phyloP scores from a whole-genome alignment of 169 alveolate genomes.

The Plasmodium fragile region DNA sequence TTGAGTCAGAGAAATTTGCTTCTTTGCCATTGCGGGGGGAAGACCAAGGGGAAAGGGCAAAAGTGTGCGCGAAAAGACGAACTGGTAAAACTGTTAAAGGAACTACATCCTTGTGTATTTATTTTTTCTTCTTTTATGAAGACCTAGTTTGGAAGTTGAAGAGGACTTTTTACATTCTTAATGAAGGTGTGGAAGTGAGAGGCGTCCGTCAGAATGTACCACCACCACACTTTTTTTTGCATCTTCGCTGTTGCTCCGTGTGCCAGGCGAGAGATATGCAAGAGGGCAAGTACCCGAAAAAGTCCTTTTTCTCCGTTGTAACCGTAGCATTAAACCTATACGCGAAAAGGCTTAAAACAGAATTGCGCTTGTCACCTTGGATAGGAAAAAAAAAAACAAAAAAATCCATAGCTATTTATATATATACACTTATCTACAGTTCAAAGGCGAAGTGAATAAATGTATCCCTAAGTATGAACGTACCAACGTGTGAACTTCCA shows the following conservation, averaged over 20 bases:
- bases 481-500: background rate
- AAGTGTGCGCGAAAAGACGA: conserved; percentile 2
- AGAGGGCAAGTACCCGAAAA: background rate
- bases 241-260: background rate
- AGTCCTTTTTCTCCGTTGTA: background rate
- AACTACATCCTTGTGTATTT: background rate
- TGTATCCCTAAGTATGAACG: background rate
- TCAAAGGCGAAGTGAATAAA: background rate
- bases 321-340: background rate
- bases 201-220: background rate
- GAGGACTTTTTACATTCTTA: background rate
- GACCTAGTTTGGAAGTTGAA: background rate
- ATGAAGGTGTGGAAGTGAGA: background rate
- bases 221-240: background rate
- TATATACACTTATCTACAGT: too few species aligned
- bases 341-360: background rate
- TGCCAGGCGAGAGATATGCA: background rate
- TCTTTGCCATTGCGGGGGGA: background rate
- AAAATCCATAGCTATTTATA: background rate
- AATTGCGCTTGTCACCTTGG: background rate
- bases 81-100: background rate
- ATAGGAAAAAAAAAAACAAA: background rate
- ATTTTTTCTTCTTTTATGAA: background rate
- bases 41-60: background rate
- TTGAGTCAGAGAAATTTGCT: background rate